Base-by-base conservation (phyloP, 257 asterid genomes). In the Gentiana straminea region DNA sequence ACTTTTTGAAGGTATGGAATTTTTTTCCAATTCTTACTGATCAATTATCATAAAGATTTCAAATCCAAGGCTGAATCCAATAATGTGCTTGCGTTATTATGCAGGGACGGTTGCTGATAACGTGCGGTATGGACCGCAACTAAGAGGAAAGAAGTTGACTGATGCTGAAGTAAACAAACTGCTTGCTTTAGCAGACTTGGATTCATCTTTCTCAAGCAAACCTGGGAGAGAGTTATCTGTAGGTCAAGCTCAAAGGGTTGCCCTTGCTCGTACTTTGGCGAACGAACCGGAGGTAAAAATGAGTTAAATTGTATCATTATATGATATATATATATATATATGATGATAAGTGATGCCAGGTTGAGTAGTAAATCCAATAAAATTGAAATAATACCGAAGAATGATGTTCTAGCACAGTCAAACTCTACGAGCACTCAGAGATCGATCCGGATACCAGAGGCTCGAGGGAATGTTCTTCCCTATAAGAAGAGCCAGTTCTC, bases 231-330 rank as follows among this genome's bases (percentile, higher is more conserved):
- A 82, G 63, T 66, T 86, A 55, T 86, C 96, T 4, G 89, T 82
- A 37, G 96, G 94, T 47, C 94, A 87, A 72, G 94, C 89, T 59
- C 96, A 87, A 70, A 75, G 94, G 62, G 94, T 84, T 37, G 96
- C 94, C 37, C 89, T 87, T 12, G 94, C 94, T 33, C 77, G 96
- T 66, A 77, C 93, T 45, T 60, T 86, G 59, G 96, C 96, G 12
- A 86, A 86, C 66, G 80, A 84, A 55, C 94, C 94, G 0, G 86
- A 79, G 85, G 94, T 79, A 57, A 24, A 24, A 24, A 24, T 24
- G 24, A 24, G 24, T 24, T 24, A 0, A 24, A 24, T 24, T 24
- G 24, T 24, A 24, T 24, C 24, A 24, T 24, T 24, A 24, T 24
- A 24, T 24, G 24, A 24, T 24, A 24, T 0, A 24, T 24, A 24